Percentiles rank a stretch among this genome's conserved stretches.
These are phyloP conservation scores for Trichosanthes cucumerina DNA, from an alignment of 306 rosid species.

Conservation along the genomic window DNA sequence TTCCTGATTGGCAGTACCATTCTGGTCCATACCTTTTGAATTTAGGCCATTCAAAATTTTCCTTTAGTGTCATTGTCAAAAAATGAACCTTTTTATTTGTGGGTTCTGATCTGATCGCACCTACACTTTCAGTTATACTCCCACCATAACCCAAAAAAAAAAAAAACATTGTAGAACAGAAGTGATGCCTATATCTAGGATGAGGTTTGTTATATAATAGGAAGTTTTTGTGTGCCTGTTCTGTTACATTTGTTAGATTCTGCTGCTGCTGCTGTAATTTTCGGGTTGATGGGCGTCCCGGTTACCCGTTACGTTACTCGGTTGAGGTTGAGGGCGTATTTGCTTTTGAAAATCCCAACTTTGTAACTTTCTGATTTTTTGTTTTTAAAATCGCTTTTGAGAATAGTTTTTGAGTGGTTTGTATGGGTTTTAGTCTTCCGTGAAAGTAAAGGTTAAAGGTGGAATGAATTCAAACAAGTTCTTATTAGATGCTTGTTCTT, in stretches of 20 bases:
- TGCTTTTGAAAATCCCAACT: neutral
- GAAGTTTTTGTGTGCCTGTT: neutral
- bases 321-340: neutral
- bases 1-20: conserved; percentile 26
- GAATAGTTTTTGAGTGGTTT: neutral
- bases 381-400: neutral
- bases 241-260: neutral
- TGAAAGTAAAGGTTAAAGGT: neutral
- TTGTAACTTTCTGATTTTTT: neutral
- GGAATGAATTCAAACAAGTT: neutral
- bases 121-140: neutral
- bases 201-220: neutral
- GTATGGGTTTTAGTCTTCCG: neutral
- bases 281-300: neutral
- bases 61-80: conserved; percentile 11
- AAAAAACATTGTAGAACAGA: neutral
- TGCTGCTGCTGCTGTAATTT: neutral
- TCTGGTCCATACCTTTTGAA: conserved; percentile 15
- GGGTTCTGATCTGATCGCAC: neutral
- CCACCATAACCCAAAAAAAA: neutral
- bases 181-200: neutral
- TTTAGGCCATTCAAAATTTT: conserved; percentile 19
- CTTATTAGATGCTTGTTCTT: neutral
- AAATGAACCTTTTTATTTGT: neutral
- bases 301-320: neutral